A percentile compares a stretch with the other conserved stretches of the same genome.
Evolutionary conservation across 2,329 filamentous ascomycete species (phyloP).

Genomic region (Dothiorella sarmentorum): DNA sequence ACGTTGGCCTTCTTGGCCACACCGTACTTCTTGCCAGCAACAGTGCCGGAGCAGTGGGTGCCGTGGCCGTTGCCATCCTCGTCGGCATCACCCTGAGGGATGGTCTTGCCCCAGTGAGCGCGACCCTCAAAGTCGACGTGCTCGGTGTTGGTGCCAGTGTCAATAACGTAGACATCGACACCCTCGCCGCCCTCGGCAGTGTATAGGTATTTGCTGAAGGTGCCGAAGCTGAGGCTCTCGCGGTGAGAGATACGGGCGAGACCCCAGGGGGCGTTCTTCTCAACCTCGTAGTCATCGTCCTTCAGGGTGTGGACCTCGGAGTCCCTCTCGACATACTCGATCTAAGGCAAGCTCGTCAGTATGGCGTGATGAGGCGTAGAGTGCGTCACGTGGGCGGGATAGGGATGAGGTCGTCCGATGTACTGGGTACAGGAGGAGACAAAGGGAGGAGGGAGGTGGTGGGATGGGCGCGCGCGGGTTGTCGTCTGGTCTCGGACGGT

Average conservation of each 20-base stretch:
- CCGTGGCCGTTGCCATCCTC: conserved; percentile 96
- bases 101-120: conserved; percentile 95
- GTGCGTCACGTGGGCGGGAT: background rate
- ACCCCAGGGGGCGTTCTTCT: conserved; percentile 98
- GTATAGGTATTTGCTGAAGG: conserved; percentile 98
- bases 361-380: conserved; percentile 14
- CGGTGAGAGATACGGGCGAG: conserved; percentile 97
- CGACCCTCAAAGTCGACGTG: conserved; percentile 98
- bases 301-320: conserved; percentile 82
- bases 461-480: background rate
- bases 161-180: conserved; percentile 97
- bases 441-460: background rate
- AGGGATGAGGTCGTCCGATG: conserved; percentile 22
- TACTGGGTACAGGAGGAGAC: background rate
- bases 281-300: conserved; percentile 52
- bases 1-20: conserved; percentile 98
- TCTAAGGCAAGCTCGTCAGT: conserved; percentile 51
- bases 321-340: conserved; percentile 95
- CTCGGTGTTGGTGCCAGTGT: conserved; percentile 89
- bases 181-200: conserved; percentile 87
- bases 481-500: background rate
- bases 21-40: conserved; percentile 98
- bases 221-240: conserved; percentile 78
- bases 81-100: conserved; percentile 79
- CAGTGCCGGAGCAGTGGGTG: conserved; percentile 97